Conservation (phyloP, 140 eudicot genomes). For the Anethum foeniculum region DNA sequence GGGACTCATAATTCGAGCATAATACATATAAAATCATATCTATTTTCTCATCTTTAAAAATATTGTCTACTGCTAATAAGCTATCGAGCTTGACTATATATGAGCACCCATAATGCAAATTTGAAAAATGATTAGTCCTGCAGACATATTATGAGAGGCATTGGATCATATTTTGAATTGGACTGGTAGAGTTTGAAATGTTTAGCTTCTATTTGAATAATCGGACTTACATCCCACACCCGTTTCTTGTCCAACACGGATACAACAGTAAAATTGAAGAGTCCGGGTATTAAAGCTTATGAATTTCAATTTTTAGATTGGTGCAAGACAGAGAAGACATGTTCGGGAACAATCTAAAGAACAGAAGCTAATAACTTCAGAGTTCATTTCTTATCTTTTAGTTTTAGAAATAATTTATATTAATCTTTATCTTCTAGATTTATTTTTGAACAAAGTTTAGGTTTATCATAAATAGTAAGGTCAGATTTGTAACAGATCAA, state of each 20-base stretch:
- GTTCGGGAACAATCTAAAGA: not conserved
- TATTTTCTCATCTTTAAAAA: not conserved
- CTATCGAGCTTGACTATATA: not conserved
- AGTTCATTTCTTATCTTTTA: not conserved
- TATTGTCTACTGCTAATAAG: not conserved
- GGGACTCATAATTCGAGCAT: not conserved
- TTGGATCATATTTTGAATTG: no score
- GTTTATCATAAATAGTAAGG: not conserved
- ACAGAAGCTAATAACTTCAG: not conserved
- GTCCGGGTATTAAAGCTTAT: not conserved
- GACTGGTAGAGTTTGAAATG: no score
- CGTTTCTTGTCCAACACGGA: not conserved
- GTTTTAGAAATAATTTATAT: no score
- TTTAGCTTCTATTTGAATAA: no score
- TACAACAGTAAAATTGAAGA: not conserved
- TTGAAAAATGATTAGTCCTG: no score
- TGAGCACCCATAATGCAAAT: not conserved
- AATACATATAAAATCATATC: no score
- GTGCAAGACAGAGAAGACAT: not conserved
- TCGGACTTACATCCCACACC: not conserved
- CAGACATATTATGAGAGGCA: no score
- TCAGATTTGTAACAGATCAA: not conserved
- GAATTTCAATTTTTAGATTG: no score
- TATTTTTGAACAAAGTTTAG: not conserved
- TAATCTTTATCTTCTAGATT: not conserved